Evolutionary conservation across 352 stramenopile species (phyloP).

Genomic region (Phytophthora tentaculata): DNA sequence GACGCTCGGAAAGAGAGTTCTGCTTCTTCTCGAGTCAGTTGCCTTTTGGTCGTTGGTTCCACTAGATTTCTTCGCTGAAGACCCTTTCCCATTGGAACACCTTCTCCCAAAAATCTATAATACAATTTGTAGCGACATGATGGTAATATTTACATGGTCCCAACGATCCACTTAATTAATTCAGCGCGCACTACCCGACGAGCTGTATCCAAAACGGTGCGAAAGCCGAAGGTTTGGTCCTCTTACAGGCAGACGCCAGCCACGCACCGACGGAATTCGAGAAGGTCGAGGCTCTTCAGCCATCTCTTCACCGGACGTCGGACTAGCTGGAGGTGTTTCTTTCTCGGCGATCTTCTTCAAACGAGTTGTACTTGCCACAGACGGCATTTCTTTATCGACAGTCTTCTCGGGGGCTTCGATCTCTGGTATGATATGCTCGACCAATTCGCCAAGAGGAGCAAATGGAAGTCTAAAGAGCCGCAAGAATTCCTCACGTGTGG

Average conservation of each 20-base stretch:
- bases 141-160: slow-evolving; percentile 1
- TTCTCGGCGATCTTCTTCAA: slow-evolving; percentile 9
- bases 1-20: not conserved
- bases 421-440: slow-evolving; percentile 12
- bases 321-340: slow-evolving; percentile 3
- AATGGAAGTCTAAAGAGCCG: slow-evolving; percentile 7
- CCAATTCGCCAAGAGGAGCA: slow-evolving; percentile 12
- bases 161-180: not conserved
- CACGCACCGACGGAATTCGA: slow-evolving; percentile 4
- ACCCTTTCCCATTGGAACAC: not conserved
- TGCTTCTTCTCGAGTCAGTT: not conserved
- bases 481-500: slow-evolving; percentile 20
- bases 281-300: slow-evolving; percentile 1
- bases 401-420: not conserved
- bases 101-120: too few species aligned
- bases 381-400: not conserved
- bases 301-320: slow-evolving; percentile 2
- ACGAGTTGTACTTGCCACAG: not conserved
- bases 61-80: not conserved
- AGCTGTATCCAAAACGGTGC: slow-evolving; percentile 8
- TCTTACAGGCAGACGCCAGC: slow-evolving; percentile 1
- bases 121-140: not conserved
- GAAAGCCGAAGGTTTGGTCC: slow-evolving; percentile 1
- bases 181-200: slow-evolving; percentile 3
- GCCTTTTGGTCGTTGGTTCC: too few species aligned